These are phyloP conservation scores for Amanita subjunquillea DNA, from an alignment of 768 basidiomycete genomes.

Conservation along the genomic window DNA sequence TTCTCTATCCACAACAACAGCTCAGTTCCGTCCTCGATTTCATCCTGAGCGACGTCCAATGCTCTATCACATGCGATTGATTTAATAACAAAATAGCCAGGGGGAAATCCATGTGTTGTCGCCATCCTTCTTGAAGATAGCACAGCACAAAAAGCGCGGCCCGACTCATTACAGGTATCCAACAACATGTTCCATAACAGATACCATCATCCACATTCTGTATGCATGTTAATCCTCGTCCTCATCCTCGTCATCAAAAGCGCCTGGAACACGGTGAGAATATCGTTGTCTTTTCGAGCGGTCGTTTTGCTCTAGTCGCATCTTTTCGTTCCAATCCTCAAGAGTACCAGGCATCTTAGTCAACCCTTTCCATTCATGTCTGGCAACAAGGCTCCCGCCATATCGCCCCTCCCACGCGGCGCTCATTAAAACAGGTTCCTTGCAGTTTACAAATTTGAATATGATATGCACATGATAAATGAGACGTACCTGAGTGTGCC, in stretches of 20 bases:
- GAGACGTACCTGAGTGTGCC: constrained; percentile 68
- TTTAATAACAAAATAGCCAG: constrained; percentile 56
- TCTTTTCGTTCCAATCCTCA: constrained; percentile 48
- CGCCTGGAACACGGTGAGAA: neutral
- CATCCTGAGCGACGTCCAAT: constrained; percentile 45
- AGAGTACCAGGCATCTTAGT: constrained; percentile 55
- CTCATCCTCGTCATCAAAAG: constrained; percentile 1
- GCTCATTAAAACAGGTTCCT: constrained; percentile 89
- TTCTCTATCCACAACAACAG: constrained; percentile 63
- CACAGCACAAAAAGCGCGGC: neutral
- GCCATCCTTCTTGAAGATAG: neutral
- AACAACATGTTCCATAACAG: neutral
- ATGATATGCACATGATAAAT: neutral
- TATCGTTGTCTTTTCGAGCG: neutral
- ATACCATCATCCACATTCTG: neutral
- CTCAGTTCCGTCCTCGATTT: constrained; percentile 49
- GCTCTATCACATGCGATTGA: constrained; percentile 42
- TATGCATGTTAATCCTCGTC: neutral
- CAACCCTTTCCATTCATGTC: constrained; percentile 95
- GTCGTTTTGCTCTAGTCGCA: constrained; percentile 1
- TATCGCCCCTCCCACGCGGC: constrained; percentile 73
- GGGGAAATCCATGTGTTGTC: constrained; percentile 31
- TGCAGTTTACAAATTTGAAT: neutral
- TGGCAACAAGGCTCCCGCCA: constrained; percentile 70
- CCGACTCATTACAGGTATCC: neutral